Evolutionary conservation across 441 rosid species (phyloP), one percentile per base, ranked within the genome.

Genomic region (Biscutella laevigata): DNA sequence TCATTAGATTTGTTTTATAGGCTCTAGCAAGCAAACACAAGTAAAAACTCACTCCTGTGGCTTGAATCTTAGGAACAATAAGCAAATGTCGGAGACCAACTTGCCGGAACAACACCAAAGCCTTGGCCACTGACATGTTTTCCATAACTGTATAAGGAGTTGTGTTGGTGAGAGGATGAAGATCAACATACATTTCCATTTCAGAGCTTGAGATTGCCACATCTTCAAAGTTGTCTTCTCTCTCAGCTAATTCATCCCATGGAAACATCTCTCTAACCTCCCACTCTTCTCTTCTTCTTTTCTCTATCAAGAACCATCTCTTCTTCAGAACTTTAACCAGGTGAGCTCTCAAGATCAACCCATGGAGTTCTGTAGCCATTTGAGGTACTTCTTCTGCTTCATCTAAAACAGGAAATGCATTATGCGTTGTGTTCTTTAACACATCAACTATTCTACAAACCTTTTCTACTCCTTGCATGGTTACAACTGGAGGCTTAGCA

Each of bases 101-200:
- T 68, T 68, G 75, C 69, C 97, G 66, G 74, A 86, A 89, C 14
- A 86, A 80, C 45, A 86, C 87, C 81, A 84, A 48, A 29, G 97
- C 95, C 69, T 86, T 89, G 4, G 89, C 95, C 27, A 82, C 94
- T 0, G 97, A 89, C 81, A 81, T 79, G 71, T 78, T 80, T 48
- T 86, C 89, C 64, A 82, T 67, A 53, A 86, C 97, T 0, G 94
- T 86, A 65, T 73, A 84, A 27, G 97, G 95, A n/a, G 94, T 84
- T 7, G 91, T 76, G 50, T 90, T 90, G 43, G 91, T 76, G 8
- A 90, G 68, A 53, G 95, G 91, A 77, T 86, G 97, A 67, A 90
- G 70, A 68, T 90, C 97, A 25, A 79, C 70, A 37, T 76, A 82
- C 84, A 84, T 72, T 25, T 81, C 81, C 94, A 84, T 84, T 74